Evolutionary conservation across 257 asterid species (phyloP).

Genomic region (Penstemon davidsonii): DNA sequence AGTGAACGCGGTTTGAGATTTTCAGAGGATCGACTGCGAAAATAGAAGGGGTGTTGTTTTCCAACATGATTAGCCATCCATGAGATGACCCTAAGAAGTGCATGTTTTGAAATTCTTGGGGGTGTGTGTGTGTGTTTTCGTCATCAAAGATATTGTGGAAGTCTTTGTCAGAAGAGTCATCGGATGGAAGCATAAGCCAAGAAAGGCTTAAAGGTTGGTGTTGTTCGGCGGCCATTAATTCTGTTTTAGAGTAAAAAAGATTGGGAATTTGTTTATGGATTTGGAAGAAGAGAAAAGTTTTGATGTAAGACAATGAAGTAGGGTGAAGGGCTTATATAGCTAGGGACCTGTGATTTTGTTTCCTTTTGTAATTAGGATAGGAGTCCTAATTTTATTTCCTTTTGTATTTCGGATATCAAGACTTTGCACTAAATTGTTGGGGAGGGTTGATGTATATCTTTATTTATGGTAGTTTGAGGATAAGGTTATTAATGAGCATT

Average conservation of each 20-base stretch:
- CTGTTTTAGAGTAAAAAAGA: too few species aligned
- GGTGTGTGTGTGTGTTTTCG: not conserved
- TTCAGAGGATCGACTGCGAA: not conserved
- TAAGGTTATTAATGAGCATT: too few species aligned
- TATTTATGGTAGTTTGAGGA: too few species aligned
- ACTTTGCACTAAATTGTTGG: too few species aligned
- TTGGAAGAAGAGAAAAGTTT: not conserved
- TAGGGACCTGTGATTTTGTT: too few species aligned
- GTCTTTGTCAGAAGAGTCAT: not conserved
- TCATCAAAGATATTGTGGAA: not conserved
- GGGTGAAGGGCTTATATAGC: too few species aligned
- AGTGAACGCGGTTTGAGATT: not conserved
- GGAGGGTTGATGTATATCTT: too few species aligned
- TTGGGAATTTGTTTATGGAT: not conserved
- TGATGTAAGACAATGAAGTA: too few species aligned
- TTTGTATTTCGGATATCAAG: too few species aligned
- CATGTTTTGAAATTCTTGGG: not conserved
- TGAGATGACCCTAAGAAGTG: constrained; percentile 9
- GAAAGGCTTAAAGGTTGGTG: not conserved
- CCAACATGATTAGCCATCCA: constrained; percentile 11
- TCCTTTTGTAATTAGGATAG: too few species aligned
- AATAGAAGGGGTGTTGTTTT: not conserved
- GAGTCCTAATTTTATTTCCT: too few species aligned
- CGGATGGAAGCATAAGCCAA: not conserved
- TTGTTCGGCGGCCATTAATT: not conserved